Evolutionary conservation across 106 monocot genomes (phyloP), one percentile per base, ranked within the genome.

Genomic region (Dioscorea alata): DNA sequence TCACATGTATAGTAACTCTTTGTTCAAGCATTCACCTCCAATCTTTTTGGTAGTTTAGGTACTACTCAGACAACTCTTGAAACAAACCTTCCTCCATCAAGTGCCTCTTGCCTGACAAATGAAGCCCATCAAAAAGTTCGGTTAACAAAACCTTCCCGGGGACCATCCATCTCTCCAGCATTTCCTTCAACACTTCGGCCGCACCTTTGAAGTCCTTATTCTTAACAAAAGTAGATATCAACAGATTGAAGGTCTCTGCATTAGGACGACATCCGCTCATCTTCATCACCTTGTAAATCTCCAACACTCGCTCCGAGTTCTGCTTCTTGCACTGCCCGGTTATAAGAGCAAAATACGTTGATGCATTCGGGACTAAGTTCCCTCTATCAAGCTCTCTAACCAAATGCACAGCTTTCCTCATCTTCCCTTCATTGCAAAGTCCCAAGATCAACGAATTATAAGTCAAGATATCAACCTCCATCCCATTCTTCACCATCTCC

Each of bases 351-450:
- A 63, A 54, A 77, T 84, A 96, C 8, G 89, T 96, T 0, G 82
- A 84, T 18, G 78, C 79, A 77, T 92, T 89, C 12, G 89, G 86
- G 16, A 19, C 61, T 57, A 96, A 19, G 32, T 87, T 85, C 58
- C 69, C 70, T 25, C 57, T 53, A 42, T 78, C 76, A 42, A 92
- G 76, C 54, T 92, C 89, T 67, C 81, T 88, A 52, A 92, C 86
- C 49, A 96, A 35, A 4, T 12, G 58, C 2, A 75, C 77, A 14
- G 91, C 96, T 75, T 89, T 96, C 78, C 73, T 96, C 15, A 78
- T 92, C 86, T 92, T 96, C 23, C 96, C 92, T 76, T 86, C 84
- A 69, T 89, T 90, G 66, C 96, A 96, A 12, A 86, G 74, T 48
- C 91, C 96, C 34, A 72, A 60, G 42, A 96, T 96, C 31, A 89